Evolutionary conservation across 2,329 filamentous ascomycete genomes (phyloP).

Genomic region (Daldinia eschscholtzii): DNA sequence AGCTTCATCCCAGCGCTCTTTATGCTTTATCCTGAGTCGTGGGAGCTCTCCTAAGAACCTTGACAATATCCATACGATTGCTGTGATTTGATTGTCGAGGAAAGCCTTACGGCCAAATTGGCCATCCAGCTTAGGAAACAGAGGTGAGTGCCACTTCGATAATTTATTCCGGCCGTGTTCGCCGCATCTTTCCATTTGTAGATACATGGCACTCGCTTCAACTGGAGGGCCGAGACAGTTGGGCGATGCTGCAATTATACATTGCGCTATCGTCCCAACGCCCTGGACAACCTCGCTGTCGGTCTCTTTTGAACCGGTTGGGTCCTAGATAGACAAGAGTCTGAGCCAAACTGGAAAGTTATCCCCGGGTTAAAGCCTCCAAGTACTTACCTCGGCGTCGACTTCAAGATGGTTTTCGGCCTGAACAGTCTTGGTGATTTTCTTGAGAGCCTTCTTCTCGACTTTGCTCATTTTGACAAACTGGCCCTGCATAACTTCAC

Average conservation of each 20-base stretch:
- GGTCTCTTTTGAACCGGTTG: slow-evolving; percentile 22
- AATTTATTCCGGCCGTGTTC: slow-evolving; percentile 44
- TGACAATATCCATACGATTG: slow-evolving; percentile 50
- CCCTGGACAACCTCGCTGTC: slow-evolving; percentile 37
- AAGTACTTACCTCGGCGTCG: slow-evolving; percentile 42
- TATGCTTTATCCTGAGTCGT: slow-evolving; percentile 18
- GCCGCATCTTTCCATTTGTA: slow-evolving; percentile 46
- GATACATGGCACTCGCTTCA: slow-evolving; percentile 43
- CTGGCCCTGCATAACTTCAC: slow-evolving; percentile 41
- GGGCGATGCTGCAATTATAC: slow-evolving; percentile 46
- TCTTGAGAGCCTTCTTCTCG: slow-evolving; percentile 8
- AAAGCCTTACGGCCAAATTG: slow-evolving; percentile 43
- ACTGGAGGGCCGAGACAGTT: slow-evolving; percentile 49
- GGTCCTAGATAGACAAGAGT: slow-evolving; percentile 2
- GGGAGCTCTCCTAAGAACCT: slow-evolving; percentile 48
- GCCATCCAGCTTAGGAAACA: slow-evolving; percentile 43
- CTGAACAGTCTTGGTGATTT: slow-evolving; percentile 37
- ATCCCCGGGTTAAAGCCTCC: neutral
- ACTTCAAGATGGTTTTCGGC: slow-evolving; percentile 46
- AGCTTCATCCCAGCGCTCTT: neutral
- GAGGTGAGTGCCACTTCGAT: slow-evolving; percentile 45
- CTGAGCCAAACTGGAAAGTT: neutral
- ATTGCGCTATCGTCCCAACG: slow-evolving; percentile 42
- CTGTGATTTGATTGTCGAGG: slow-evolving; percentile 49
- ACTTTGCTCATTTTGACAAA: slow-evolving; percentile 13